Percentiles rank a stretch among this genome's conserved stretches.
phyloP scores from a whole-genome alignment of 176 grass and related monocot species.

The Oryza punctata region DNA sequence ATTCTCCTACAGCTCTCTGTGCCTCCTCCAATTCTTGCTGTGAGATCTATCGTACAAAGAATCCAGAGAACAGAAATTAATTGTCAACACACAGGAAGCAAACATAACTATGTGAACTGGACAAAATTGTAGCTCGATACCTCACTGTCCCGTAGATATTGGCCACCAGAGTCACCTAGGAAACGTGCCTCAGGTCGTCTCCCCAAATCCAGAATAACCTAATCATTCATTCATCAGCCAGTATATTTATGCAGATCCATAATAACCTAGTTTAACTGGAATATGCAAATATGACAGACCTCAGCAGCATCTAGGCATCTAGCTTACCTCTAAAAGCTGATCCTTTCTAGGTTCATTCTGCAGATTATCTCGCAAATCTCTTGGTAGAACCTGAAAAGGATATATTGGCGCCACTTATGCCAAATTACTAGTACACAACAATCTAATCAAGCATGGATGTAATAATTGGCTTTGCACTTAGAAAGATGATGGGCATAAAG shows the following conservation, averaged over 20 bases:
- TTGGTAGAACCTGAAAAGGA: constrained; percentile 77
- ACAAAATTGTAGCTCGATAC: constrained; percentile 32
- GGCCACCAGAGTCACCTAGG: constrained; percentile 78
- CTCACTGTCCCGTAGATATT: constrained; percentile 89
- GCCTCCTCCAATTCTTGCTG: constrained; percentile 85
- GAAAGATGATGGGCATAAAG: neutral
- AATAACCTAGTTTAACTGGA: neutral
- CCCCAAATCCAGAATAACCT: constrained; percentile 95
- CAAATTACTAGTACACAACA: neutral
- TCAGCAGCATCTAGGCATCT: constrained; percentile 25
- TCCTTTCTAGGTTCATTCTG: constrained; percentile 89
- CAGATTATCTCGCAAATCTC: constrained; percentile 73
- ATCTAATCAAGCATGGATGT: neutral
- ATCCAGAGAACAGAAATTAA: constrained; percentile 31
- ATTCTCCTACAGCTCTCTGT: constrained; percentile 80
- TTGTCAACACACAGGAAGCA: neutral
- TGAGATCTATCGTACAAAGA: constrained; percentile 63
- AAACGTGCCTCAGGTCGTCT: constrained; percentile 92
- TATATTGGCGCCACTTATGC: neutral
- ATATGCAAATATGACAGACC: neutral
- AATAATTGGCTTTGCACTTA: neutral
- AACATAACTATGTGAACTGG: neutral
- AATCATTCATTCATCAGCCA: constrained; percentile 28
- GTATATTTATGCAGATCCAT: constrained; percentile 1
- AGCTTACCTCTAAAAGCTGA: constrained; percentile 79